Conservation (phyloP, 306 rosid genomes). For the Cucumis melo region DNA sequence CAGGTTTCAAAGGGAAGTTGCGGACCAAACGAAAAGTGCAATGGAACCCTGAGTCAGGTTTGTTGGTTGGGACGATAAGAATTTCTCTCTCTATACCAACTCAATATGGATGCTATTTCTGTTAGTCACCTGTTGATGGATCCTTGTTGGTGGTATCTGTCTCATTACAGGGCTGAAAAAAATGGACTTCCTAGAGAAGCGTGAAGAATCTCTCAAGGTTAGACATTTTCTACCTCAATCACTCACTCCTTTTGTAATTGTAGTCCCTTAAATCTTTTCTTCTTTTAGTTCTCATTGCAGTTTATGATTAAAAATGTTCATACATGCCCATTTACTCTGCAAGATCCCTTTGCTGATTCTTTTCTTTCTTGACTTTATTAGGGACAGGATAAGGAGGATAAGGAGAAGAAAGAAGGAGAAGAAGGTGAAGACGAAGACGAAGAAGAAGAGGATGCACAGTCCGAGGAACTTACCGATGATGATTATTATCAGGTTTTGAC, state of each 20-base stretch:
- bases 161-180: slow-evolving; percentile 2
- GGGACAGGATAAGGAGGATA: slow-evolving; percentile 2
- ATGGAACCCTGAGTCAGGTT: slow-evolving; percentile 16
- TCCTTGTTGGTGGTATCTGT: background rate
- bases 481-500: slow-evolving; percentile 10
- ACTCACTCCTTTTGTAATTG: background rate
- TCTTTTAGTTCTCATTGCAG: background rate
- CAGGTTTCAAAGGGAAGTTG: slow-evolving; percentile 10
- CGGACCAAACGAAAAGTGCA: background rate
- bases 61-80: background rate
- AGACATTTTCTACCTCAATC: background rate
- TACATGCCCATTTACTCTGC: background rate
- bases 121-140: background rate
- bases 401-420: slow-evolving; percentile 8
- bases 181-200: slow-evolving; percentile 11
- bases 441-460: background rate
- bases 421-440: slow-evolving; percentile 9
- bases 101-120: background rate
- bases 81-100: background rate
- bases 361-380: background rate
- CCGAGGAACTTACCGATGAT: slow-evolving; percentile 6
- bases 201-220: slow-evolving; percentile 6
- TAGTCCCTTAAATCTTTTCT: background rate
- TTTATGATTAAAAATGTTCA: background rate
- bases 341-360: background rate